Evolutionary conservation across 805 yeast genomes (phyloP), one percentile per base, ranked within the genome.

Genomic region (Candida taoyuanica): DNA sequence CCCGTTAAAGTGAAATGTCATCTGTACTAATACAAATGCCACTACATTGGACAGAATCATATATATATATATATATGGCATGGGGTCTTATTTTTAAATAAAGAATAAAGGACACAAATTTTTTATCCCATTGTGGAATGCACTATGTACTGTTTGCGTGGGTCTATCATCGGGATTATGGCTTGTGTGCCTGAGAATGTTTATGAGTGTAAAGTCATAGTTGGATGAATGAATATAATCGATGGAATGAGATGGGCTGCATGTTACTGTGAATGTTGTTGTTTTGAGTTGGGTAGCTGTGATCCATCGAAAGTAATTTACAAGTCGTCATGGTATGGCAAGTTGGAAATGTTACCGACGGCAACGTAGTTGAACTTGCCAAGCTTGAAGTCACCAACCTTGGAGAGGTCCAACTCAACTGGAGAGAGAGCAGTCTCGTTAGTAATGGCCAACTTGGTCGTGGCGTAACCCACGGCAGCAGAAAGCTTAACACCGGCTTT

Each of bases 291-390:
- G 24, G 6, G 6, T 23, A 13, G 11, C 13, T 6, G 17, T 17
- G 7, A 14, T n/a, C n/a, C n/a, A n/a, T n/a, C n/a, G n/a, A n/a
- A n/a, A n/a, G n/a, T n/a, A n/a, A n/a, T n/a, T 63, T 83, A 85
- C 67, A 91, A 81, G 71, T 93, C 96, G 64, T 84, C 88, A 56
- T 83, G 81, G 64, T 72, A 84, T 58, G 98, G 97, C 68, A 91
- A 78, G 50, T 77, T 78, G 59, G 79, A 81, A 45, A 82, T 78
- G 64, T 87, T 82, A 67, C 98, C 98, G 46, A 86, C 81, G 47
- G 93, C 96, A 49, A 82, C 93, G 59, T 84, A 81, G 70, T 81
- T 87, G 71, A 80, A 81, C 58, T 78, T 78, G 48, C 72, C 73
- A 44, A 83, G 54, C 57, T 74, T 69, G 61, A 59, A 69, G 43